A percentile compares a stretch with the other conserved stretches of the same genome.
phyloP scores from a whole-genome alignment of 345 rosid species.

The Heritiera fomes region DNA sequence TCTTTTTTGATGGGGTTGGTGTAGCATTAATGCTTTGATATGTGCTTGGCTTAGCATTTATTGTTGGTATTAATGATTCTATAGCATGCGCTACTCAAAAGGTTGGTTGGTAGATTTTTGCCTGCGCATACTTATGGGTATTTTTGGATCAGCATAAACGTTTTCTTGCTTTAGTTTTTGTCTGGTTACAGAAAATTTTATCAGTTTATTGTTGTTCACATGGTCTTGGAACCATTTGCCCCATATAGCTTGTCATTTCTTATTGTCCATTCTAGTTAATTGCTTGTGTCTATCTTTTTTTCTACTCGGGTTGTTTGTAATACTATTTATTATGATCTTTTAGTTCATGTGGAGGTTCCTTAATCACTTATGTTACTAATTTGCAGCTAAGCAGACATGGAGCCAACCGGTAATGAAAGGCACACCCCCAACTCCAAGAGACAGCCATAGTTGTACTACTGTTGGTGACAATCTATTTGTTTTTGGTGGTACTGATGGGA shows the following conservation, averaged over 20 bases:
- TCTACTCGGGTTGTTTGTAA: slow-evolving; percentile 4
- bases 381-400: slow-evolving; percentile 80
- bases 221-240: slow-evolving; percentile 16
- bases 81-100: slow-evolving; percentile 7
- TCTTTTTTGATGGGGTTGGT: slow-evolving; percentile 6
- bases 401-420: slow-evolving; percentile 73
- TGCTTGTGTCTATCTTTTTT: slow-evolving; percentile 7
- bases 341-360: background rate
- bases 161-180: slow-evolving; percentile 3
- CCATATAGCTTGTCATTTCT: background rate
- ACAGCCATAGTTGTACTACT: slow-evolving; percentile 88
- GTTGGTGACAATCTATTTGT: slow-evolving; percentile 74
- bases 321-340: background rate
- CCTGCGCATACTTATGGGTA: background rate
- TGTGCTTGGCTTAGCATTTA: slow-evolving; percentile 21
- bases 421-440: slow-evolving; percentile 78
- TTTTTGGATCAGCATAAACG: slow-evolving; percentile 6
- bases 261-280: background rate
- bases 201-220: background rate
- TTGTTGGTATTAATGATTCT: slow-evolving; percentile 17
- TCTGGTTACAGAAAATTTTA: slow-evolving; percentile 14
- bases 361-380: slow-evolving; percentile 15
- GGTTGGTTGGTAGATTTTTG: background rate
- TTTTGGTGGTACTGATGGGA: slow-evolving; percentile 97
- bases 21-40: slow-evolving; percentile 20